These are phyloP conservation scores for Phanerochaete carnosa DNA, from an alignment of 768 basidiomycete species.

Conservation along the genomic window DNA sequence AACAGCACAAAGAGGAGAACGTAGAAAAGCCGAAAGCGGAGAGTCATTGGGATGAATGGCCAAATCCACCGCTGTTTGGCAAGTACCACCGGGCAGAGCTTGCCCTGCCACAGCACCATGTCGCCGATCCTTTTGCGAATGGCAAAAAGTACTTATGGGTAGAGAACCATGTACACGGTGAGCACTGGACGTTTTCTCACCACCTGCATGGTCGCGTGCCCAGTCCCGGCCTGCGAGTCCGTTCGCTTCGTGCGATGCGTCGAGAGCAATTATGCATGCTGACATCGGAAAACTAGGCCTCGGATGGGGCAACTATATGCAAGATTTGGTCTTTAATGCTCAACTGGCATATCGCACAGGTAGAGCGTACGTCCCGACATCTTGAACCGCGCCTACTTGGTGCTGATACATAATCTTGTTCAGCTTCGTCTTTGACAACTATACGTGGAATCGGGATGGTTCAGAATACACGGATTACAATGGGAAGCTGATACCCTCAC, in stretches of 20 bases:
- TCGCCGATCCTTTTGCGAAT: conserved; percentile 34
- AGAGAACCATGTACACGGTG: conserved; percentile 45
- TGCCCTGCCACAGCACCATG: conserved; percentile 27
- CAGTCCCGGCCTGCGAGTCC: not conserved
- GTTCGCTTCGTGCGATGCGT: not conserved
- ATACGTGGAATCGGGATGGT: conserved; percentile 45
- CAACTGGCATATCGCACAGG: conserved; percentile 31
- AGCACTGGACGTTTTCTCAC: conserved; percentile 5
- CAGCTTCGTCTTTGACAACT: conserved; percentile 53
- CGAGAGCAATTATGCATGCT: not conserved
- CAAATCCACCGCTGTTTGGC: conserved; percentile 25
- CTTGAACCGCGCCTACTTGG: not conserved
- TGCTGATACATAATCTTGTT: not conserved
- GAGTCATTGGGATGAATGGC: not conserved
- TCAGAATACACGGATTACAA: conserved; percentile 40
- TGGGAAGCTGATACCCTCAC: conserved; percentile 46
- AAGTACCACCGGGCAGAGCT: conserved; percentile 26
- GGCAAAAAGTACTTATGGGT: conserved; percentile 44
- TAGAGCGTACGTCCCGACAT: conserved; percentile 30
- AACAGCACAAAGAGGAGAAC: not conserved
- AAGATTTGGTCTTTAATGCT: conserved; percentile 32
- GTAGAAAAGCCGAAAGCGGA: not conserved
- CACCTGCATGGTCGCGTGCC: not conserved
- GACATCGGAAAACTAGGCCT: conserved; percentile 21
- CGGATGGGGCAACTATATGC: conserved; percentile 40